Base-by-base conservation (phyloP, 2,329 filamentous ascomycete species). In the Plenodomus lindquistii region DNA sequence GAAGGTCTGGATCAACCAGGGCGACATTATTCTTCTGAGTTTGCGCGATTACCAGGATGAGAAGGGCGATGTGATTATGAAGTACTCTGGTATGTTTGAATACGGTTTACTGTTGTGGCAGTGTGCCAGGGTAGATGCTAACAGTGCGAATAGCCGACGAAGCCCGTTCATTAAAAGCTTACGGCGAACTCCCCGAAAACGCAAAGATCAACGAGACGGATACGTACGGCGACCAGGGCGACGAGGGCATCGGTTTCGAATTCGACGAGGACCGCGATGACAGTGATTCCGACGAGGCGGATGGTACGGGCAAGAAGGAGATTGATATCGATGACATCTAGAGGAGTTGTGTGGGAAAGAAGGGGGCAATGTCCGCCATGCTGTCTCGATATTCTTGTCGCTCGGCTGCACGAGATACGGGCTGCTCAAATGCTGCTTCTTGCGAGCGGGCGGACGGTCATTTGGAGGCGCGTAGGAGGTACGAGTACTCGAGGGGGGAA, bases 161-260 rank as follows among this genome's bases (percentile, higher is more conserved):
- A 81, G 94, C 94, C 67, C 87, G 94, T 71, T 89, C 86, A 62
- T 84, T 99, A 69, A 97, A 97, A 81, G 90, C 91, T 55, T 97
- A 97, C 77, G 94, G 94, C 75, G 94, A 99, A 78, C 82, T 99
- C 52, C 94, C 94, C 63, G 94, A 97, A 79, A 89, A 85, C 70
- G 94, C 94, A 74, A 97, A 97, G 88, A 99, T 99, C 85, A 99
- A 99, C 85, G 94, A 99, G 85, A 96, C 91, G 59, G 94, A 97
- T 77, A 96, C 91, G 40, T 96, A 85, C 72, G 85, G 90, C 69
- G 89, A 92, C 76, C 89, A 92, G 75, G 92, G 91, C 75, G 88
- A 96, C 74, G 93, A 94, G 76, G 71, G 96, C 70, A 91, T 89
- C 79, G 94, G 94, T 78, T 96, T 99, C 81, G 94, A 97, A 80